Conservation (phyloP, 768 basidiomycete species). For the Tricholoma bakamatsutake region DNA sequence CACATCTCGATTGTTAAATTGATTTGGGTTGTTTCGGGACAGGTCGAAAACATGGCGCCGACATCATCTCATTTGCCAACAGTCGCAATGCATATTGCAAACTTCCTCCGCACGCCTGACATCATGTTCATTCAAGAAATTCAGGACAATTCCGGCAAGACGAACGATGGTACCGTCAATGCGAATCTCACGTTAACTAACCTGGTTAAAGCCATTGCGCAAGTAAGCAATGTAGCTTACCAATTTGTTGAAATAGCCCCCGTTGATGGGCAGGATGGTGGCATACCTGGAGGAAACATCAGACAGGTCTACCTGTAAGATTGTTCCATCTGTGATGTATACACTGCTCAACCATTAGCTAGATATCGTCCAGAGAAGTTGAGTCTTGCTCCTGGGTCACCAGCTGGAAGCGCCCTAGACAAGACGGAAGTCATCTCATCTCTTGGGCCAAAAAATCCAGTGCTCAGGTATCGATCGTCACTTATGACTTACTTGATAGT, state of each 20-base stretch:
- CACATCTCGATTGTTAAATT: neutral
- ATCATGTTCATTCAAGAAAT: slow-evolving; percentile 62
- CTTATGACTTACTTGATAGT: neutral
- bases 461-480: slow-evolving; percentile 31
- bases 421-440: slow-evolving; percentile 32
- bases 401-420: slow-evolving; percentile 43
- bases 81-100: slow-evolving; percentile 49
- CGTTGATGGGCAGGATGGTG: slow-evolving; percentile 51
- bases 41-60: slow-evolving; percentile 56
- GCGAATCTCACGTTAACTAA: slow-evolving; percentile 48
- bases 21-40: neutral
- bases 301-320: slow-evolving; percentile 50
- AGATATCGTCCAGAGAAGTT: slow-evolving; percentile 48
- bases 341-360: neutral
- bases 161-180: slow-evolving; percentile 45
- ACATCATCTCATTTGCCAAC: slow-evolving; percentile 39
- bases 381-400: slow-evolving; percentile 37
- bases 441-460: slow-evolving; percentile 22
- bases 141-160: slow-evolving; percentile 51
- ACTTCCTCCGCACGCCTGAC: slow-evolving; percentile 45
- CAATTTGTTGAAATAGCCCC: slow-evolving; percentile 45
- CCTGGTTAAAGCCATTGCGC: slow-evolving; percentile 43
- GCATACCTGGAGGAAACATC: slow-evolving; percentile 59
- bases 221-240: slow-evolving; percentile 38
- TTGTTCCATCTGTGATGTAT: neutral